Base-by-base conservation (phyloP, 2,329 filamentous ascomycete genomes). In the Teratosphaeria zuluensis region DNA sequence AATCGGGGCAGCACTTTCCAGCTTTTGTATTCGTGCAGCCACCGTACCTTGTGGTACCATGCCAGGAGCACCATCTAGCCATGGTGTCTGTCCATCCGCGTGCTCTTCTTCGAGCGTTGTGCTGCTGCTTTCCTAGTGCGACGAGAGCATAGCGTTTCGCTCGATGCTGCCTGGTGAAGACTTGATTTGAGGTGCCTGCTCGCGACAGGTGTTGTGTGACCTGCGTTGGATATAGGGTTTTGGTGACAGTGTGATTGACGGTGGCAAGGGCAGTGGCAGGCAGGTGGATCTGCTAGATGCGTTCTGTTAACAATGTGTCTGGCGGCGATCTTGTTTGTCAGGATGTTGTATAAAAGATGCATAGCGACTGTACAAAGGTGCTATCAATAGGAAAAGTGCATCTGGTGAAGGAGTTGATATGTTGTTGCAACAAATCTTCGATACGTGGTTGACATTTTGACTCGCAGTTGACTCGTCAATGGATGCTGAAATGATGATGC, bases 1-100 rank as follows among this genome's bases (percentile, higher is more conserved):
- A 9, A 66, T 46, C 11, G 66, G 65, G 24, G 32, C 52, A 48
- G 42, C 42, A 9, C 42, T 48, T 19, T 48, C 42, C n/a, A 54
- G 21, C 51, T 30, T 21, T 9, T 53, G 12, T 53, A 30, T 53
- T 31, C 28, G 28, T 31, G 31, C 51, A 21, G 48, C 21, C 21
- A 54, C 28, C 31, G n/a, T 48, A 19, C 42, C 42, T 21, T 48
- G 42, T 19, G 42, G 16, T 48, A 48, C 9, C 42, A 21, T 31
- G 19, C 48, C 24, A 4, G 54, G 28, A 32, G 9, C 32, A n/a
- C 19, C 48, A 31, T 19, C 28, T 48, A 48, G 42, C 42, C 42
- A 48, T 48, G 42, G 42, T 3, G 19, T 48, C n/a, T 48, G 14
- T n/a, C 19, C 42, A n/a, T 6, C 19, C 12, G 42, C 6, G 42